Percentiles rank a stretch among this genome's conserved stretches.
Conservation (phyloP, 306 rosid species). For the Castanea sativa region DNA sequence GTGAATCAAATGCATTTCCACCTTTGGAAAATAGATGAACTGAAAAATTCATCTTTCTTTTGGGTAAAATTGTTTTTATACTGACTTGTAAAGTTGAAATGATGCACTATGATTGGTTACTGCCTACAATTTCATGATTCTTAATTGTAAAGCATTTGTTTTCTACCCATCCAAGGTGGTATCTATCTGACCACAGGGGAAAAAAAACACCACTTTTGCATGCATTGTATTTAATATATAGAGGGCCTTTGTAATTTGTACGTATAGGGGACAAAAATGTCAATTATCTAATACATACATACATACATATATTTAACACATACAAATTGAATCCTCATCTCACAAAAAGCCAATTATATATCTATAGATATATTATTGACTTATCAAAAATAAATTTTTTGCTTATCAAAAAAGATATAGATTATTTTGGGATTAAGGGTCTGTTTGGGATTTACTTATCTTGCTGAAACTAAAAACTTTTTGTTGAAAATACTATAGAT, state of each 20-base stretch:
- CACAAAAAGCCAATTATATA: slow-evolving; percentile 7
- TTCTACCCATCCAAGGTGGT: background rate
- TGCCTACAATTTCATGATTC: background rate
- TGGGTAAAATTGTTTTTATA: background rate
- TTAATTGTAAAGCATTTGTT: background rate
- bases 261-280: background rate
- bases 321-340: background rate
- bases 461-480: too few species aligned
- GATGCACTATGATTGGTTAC: background rate
- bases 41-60: background rate
- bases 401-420: background rate
- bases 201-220: background rate
- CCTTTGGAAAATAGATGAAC: background rate
- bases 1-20: background rate
- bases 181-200: background rate
- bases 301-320: background rate
- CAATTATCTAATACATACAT: background rate
- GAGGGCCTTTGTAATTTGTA: background rate
- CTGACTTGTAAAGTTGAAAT: background rate
- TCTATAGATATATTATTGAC: background rate
- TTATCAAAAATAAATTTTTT: too few species aligned
- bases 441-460: too few species aligned
- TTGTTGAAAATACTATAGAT: too few species aligned
- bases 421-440: background rate
- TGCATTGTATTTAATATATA: background rate